Conservation (phyloP, 2,329 filamentous ascomycete species). For the Trichoderma atroviride region DNA sequence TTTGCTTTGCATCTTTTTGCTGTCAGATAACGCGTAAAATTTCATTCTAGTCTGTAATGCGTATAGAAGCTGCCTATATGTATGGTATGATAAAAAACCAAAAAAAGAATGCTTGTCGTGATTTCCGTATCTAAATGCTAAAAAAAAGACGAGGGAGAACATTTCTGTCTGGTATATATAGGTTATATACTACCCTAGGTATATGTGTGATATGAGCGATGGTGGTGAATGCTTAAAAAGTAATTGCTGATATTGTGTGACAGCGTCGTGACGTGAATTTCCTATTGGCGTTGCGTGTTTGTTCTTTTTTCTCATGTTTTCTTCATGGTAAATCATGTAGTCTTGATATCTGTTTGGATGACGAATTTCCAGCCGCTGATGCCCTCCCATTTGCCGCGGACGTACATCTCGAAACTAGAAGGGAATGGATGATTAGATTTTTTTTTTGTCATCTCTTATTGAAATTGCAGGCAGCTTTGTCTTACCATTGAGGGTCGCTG, state of each 20-base stretch:
- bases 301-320: not conserved
- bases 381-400: constrained; percentile 24
- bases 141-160: not conserved
- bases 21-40: constrained; percentile 18
- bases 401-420: constrained; percentile 17
- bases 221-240: not conserved
- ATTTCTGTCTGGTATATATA: constrained; percentile 10
- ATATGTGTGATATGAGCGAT: not conserved
- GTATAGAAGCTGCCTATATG: constrained; percentile 19
- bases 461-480: not conserved
- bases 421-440: not conserved
- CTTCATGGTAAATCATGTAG: constrained; percentile 4
- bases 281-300: not conserved
- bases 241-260: not conserved
- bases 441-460: not conserved
- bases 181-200: too few relatives aligned
- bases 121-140: constrained; percentile 21
- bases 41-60: constrained; percentile 21
- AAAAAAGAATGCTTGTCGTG: constrained; percentile 10
- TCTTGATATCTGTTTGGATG: constrained; percentile 24
- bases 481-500: constrained; percentile 20
- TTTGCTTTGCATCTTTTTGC: not conserved
- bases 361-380: constrained; percentile 24
- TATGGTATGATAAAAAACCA: not conserved
- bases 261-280: not conserved